Conservation (phyloP, 2,329 filamentous ascomycete genomes). For the Fusarium sp. region DNA sequence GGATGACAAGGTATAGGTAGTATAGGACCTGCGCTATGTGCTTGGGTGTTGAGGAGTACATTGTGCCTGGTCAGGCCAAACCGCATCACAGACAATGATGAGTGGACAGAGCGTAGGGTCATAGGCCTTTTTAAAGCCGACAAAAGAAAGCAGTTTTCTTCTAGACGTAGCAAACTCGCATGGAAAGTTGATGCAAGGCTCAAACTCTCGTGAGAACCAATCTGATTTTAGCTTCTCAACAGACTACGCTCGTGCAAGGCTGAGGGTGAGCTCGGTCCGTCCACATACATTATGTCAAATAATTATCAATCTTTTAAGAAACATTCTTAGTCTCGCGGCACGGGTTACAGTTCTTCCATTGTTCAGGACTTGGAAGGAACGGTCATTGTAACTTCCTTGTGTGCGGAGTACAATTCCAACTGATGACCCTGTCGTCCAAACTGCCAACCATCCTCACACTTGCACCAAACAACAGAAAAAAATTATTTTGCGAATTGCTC, state of each 20-base stretch:
- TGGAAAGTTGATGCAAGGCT: not conserved
- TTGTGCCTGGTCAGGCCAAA: not conserved
- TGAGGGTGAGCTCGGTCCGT: not conserved
- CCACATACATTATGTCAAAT: not conserved
- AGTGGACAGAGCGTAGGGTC: not conserved
- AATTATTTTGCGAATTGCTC: not conserved
- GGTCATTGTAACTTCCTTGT: not conserved
- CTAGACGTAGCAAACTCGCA: not conserved
- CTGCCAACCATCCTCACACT: not conserved
- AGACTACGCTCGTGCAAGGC: not conserved
- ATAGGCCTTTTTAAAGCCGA: not conserved
- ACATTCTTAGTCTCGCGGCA: not conserved
- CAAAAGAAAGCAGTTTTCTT: not conserved
- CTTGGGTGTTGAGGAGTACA: not conserved
- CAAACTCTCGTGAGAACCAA: not conserved
- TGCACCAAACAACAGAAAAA: not conserved
- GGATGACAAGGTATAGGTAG: not conserved
- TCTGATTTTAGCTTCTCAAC: not conserved
- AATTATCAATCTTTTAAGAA: not conserved
- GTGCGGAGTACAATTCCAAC: not conserved
- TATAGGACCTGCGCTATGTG: not conserved
- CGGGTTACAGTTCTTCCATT: not conserved
- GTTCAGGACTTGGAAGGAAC: conserved; percentile 5
- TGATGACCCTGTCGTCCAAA: not conserved
- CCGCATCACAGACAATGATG: not conserved